phyloP scores from a whole-genome alignment of 1,139 yeast species.

The Yamadazyma aaseri region DNA sequence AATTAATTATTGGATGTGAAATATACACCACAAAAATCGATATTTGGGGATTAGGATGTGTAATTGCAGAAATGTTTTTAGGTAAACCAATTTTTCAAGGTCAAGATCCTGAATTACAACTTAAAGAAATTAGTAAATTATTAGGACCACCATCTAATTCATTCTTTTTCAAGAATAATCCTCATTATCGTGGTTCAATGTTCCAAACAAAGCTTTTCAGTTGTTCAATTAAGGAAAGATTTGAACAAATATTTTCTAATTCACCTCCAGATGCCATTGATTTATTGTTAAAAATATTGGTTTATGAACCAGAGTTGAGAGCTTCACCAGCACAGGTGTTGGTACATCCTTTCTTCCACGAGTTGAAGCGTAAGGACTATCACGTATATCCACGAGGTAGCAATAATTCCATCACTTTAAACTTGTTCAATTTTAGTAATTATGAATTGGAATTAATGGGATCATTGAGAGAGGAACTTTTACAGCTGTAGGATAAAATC shows the following conservation, averaged over 20 bases:
- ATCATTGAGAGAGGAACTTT: conserved; percentile 35
- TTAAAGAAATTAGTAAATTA: conserved; percentile 73
- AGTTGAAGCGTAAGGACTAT: conserved; percentile 58
- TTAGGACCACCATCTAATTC: conserved; percentile 76
- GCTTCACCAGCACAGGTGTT: conserved; percentile 64
- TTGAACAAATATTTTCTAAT: conserved; percentile 65
- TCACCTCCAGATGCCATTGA: conserved; percentile 73
- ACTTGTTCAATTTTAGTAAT: conserved; percentile 53
- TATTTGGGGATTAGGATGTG: conserved; percentile 87
- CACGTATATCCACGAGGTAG: conserved; percentile 57
- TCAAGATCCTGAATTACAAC: conserved; percentile 68
- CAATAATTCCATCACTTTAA: conserved; percentile 38
- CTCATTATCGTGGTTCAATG: conserved; percentile 72
- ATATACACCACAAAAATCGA: conserved; percentile 77
- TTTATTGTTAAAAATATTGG: conserved; percentile 63
- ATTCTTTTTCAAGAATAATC: conserved; percentile 71
- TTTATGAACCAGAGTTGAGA: conserved; percentile 70
- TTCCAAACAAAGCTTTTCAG: conserved; percentile 66
- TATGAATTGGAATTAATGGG: conserved; percentile 54
- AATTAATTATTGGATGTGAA: conserved; percentile 73
- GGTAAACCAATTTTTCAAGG: conserved; percentile 85
- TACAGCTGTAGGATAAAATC: too few species aligned
- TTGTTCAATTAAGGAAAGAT: conserved; percentile 60
- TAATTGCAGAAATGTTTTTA: conserved; percentile 77
- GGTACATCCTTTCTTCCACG: conserved; percentile 72